Conservation (phyloP, 2,329 filamentous ascomycete genomes). For the Ophiocordyceps robertsii region DNA sequence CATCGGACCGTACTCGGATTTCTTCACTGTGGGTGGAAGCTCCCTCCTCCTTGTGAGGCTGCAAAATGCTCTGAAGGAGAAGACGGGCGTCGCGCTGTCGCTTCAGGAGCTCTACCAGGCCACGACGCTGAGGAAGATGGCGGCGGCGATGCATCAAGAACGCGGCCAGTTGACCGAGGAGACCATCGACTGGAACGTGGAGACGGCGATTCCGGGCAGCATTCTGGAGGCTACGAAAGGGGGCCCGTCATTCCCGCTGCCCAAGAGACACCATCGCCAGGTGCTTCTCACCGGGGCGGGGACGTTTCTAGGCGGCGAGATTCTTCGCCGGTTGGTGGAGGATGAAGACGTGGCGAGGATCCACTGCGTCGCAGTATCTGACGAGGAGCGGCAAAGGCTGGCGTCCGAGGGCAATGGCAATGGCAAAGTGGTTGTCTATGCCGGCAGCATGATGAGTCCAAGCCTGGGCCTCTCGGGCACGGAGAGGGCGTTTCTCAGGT, state of each 20-base stretch:
- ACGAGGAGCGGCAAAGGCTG: not conserved
- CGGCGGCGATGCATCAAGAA: constrained; percentile 12
- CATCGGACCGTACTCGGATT: constrained; percentile 17
- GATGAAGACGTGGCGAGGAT: constrained; percentile 18
- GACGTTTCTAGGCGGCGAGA: constrained; percentile 3
- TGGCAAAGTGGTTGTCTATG: not conserved
- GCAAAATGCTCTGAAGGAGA: constrained; percentile 11
- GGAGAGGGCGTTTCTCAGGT: constrained; percentile 1
- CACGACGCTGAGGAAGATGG: constrained; percentile 25
- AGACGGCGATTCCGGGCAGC: constrained; percentile 18
- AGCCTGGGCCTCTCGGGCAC: constrained; percentile 1
- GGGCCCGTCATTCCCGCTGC: not conserved
- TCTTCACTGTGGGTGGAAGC: constrained; percentile 28
- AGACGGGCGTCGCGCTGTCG: constrained; percentile 15
- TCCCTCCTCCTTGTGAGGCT: constrained; percentile 27
- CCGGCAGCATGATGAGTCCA: constrained; percentile 1
- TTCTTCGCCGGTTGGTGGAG: constrained; percentile 22
- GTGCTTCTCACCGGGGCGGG: not conserved
- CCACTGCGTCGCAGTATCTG: constrained; percentile 29
- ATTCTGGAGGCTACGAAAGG: constrained; percentile 21
- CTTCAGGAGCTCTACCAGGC: constrained; percentile 23
- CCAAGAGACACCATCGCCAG: not conserved
- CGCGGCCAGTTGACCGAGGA: constrained; percentile 3
- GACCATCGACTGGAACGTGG: constrained; percentile 3
- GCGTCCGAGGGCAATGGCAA: not conserved